These are phyloP conservation scores for Persicaria tinctoria DNA, from an alignment of 148 eudicot genomes.

Conservation along the genomic window DNA sequence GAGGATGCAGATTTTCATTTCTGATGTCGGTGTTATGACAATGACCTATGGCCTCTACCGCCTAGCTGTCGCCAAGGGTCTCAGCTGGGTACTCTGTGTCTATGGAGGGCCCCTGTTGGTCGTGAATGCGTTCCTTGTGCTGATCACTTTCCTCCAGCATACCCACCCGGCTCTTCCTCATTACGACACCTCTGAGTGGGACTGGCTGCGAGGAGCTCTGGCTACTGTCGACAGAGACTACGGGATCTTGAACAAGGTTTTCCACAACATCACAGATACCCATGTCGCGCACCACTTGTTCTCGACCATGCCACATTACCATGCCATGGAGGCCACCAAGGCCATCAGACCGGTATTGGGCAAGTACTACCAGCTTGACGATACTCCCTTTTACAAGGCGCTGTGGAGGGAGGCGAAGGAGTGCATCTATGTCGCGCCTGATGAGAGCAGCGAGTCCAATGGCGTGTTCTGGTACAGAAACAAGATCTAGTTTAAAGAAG, in stretches of 20 bases:
- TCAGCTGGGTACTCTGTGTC: constrained; percentile 49
- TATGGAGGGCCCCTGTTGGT: constrained; percentile 64
- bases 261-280: constrained; percentile 73
- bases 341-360: constrained; percentile 71
- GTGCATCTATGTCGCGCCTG: constrained; percentile 64
- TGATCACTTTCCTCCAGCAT: constrained; percentile 67
- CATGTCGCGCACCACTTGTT: constrained; percentile 81
- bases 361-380: constrained; percentile 53
- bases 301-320: constrained; percentile 85
- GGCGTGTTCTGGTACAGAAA: constrained; percentile 81
- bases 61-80: constrained; percentile 43
- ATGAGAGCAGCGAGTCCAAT: constrained; percentile 38
- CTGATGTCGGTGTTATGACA: constrained; percentile 53
- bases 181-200: constrained; percentile 79
- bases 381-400: constrained; percentile 54
- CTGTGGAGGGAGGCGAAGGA: constrained; percentile 76
- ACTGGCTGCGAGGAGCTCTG: constrained; percentile 75
- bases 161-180: constrained; percentile 80
- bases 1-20: constrained; percentile 45
- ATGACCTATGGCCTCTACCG: constrained; percentile 39
- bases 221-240: constrained; percentile 78
- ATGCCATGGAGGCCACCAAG: constrained; percentile 83
- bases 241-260: constrained; percentile 66
- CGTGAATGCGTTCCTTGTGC: constrained; percentile 62
- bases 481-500: constrained; percentile 28